Base-by-base conservation (phyloP, 1,139 yeast species). In the Pichia sp. region DNA sequence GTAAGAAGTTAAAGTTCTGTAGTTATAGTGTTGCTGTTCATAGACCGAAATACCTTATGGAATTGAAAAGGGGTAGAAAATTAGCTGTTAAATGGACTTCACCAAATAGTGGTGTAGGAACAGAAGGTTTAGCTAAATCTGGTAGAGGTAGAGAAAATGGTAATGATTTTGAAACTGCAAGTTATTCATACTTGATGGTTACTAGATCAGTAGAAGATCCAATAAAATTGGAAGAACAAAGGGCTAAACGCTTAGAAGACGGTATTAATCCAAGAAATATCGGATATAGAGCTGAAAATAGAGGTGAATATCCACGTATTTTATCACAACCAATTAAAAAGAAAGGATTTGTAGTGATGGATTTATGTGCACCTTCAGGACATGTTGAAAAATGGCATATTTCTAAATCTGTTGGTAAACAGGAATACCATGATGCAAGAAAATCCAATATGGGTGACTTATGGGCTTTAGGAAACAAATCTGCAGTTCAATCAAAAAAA, bases 391-490 rank as follows among this genome's bases (percentile, higher is more conserved):
- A 83, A 51, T 88, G 97, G 96, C 85, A 83, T 30, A 76, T 92
- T 4, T 86, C 97, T 1, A 86, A 83, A 63, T 82, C 95, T 29
- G 74, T 79, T 50, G 86, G 87, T 10, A 80, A 81, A 57, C 85
- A 81, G 56, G 79, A 73, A 2, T 92, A 88, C 60, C 95, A 87
- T 58, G 97, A 92, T 68, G 96, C 96, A 0, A 75, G 97, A 52
- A 90, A 92, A 64, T 79, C 87, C 0, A 69, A 67, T 37, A 78
- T 81, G 60, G 96, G 97, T n/a, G 99, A 92, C 63, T 68, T 84
- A 48, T 92, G 97, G 97, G 83, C 85, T 0, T 70, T 87, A 47
- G 92, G 80, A 31, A 85, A 83, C 42, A 90, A 90, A 68, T 75
- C 83, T 7, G 79, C 74, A 10, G 64, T 71, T 4, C 73, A 71